Percentiles rank a stretch among this genome's conserved stretches.
phyloP scores from a whole-genome alignment of 495 filamentous ascomycete genomes.

The Neurospora sublineolata region DNA sequence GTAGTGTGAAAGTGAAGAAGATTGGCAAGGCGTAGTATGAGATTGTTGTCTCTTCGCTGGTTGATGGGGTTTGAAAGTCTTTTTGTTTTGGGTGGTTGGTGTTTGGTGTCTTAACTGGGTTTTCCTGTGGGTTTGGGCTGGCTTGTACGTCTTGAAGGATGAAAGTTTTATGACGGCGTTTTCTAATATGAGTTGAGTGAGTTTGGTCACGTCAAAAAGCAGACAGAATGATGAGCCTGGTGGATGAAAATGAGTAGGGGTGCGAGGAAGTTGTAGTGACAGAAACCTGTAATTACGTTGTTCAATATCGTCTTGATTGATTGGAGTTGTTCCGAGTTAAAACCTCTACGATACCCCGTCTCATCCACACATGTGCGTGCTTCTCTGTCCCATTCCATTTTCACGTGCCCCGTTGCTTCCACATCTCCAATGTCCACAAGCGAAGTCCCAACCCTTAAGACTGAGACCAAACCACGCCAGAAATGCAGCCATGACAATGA shows the following conservation, averaged over 20 bases:
- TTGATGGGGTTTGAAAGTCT: not conserved
- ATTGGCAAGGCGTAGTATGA: conserved; percentile 9
- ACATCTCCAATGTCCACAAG: not conserved
- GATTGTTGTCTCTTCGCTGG: conserved; percentile 4
- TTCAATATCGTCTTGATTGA: not conserved
- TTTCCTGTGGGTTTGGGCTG: not conserved
- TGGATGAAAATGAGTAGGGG: not conserved
- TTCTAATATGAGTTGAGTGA: not conserved
- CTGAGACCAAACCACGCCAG: not conserved
- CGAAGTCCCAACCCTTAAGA: not conserved
- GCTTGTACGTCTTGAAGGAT: not conserved
- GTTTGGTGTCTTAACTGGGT: not conserved
- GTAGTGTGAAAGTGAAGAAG: conserved; percentile 24
- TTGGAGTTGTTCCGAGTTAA: not conserved
- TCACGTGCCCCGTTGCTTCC: not conserved
- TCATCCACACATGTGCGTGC: not conserved
- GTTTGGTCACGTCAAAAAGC: not conserved
- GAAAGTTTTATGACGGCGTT: not conserved
- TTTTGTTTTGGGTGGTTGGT: not conserved
- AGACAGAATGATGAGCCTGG: not conserved
- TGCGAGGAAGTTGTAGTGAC: too few relatives aligned
- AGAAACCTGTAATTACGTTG: not conserved
- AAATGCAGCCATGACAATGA: not conserved
- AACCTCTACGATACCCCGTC: not conserved
- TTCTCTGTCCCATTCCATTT: not conserved